Base-by-base conservation (phyloP, 2,329 filamentous ascomycete genomes). In the Coleophoma cylindrospora region DNA sequence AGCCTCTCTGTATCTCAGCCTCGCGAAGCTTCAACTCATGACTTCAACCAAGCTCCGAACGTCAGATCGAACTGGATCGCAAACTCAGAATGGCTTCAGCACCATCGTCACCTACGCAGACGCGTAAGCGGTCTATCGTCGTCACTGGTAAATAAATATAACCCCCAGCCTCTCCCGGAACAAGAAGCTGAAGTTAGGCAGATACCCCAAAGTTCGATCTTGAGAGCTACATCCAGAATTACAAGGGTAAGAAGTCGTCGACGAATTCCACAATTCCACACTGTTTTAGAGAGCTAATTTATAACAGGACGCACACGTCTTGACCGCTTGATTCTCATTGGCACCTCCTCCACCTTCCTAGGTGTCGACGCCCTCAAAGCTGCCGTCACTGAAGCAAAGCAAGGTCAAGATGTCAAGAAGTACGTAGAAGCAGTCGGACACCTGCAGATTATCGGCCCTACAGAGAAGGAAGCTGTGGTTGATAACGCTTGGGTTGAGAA, bases 201-300 rank as follows among this genome's bases (percentile, higher is more conserved):
- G 61, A 62, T 32, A 57, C 80, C 7, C 91, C 92, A 10, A 96
- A 92, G 65, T 86, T 97, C 59, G 94, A 97, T 62, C 79, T 99
- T 40, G 90, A 96, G 54, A 81, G 87, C 36, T 97, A 96, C 68
- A 87, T 96, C 45, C 79, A 86, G 57, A 95, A 96, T 65, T 99
- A 97, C 69, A 78, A 75, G 65, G 90, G 91, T 91, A 70, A 43
- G 72, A 57, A 6, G 47, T 10, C 34, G 13, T 32, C 32, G 21
- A 19, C 19, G 4, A 8, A n/a, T 44, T 51, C 6, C 48, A 17
- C 22, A 40, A 17, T 37, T 32, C 4, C 34, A 7, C 34, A 38
- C n/a, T 49, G 27, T 33, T 37, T 22, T 27, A 5, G 27, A 27
- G 6, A 7, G 9, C 27, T 27, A 27, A 27, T 27, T 27, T 7